Base-by-base conservation (phyloP, 768 basidiomycete species). In the Royoungia palumana region DNA sequence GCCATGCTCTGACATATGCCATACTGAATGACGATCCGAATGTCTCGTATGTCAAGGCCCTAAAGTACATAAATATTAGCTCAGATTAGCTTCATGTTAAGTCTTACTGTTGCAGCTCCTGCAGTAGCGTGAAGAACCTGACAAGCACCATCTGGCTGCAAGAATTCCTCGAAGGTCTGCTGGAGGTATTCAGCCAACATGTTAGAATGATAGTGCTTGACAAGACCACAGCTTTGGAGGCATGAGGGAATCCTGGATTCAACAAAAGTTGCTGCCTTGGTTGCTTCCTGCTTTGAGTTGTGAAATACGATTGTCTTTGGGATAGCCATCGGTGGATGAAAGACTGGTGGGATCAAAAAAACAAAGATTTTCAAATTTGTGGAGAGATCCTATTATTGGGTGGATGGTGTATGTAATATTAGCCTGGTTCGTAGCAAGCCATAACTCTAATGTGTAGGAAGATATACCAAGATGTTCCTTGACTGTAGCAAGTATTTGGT, bases 141-240 rank as follows among this genome's bases (percentile, higher is more conserved):
- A 43, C 64, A 68, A 0, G 7, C 20, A 0, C 62, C 58, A 40
- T 57, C 47, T 13, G 43, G 30, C 0, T 51, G 11, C 35, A 30
- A 51, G 43, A 69, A 69, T 22, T 51, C 51, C 13, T 60, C 38
- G 41, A 65, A 63, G 0, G 49, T 55, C 12, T 51, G 11, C 21
- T 59, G 24, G 2, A 68, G 52, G 39, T 66, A 69, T 5, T 47
- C 41, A 9, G 50, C 38, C 0, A 64, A 66, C 66, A 68, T 67
- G 12, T 35, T 24, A 14, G 52, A 53, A 34, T 68, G 61, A 37
- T 68, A 70, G 35, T 67, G 60, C 5, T 22, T 34, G 13, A 67
- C 43, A 4, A 67, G 44, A 8, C 60, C 61, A 11, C 27, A 50
- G 2, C 51, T 48, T 10, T 28, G 46, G 21, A 40, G 19, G 21